Conservation (phyloP, 2,329 filamentous ascomycete genomes). For the Amauroascus verrucosus region DNA sequence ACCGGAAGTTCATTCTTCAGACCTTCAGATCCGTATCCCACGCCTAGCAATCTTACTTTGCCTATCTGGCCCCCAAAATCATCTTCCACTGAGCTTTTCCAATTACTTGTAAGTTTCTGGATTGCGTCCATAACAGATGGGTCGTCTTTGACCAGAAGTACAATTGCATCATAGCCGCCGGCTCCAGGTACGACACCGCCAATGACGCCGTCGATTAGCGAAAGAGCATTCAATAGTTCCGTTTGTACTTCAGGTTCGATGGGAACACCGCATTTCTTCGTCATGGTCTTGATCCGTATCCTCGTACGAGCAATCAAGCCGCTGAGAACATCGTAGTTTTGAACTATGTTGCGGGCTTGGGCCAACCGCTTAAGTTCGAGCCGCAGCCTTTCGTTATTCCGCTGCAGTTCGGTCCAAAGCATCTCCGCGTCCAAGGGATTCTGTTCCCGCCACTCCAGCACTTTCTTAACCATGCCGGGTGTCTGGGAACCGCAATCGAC, state of each 20-base stretch:
- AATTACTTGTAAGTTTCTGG: conserved; percentile 52
- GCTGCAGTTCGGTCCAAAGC: conserved; percentile 68
- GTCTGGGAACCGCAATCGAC: conserved; percentile 91
- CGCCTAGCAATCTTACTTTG: conserved; percentile 36
- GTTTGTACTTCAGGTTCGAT: conserved; percentile 87
- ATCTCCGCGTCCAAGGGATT: conserved; percentile 53
- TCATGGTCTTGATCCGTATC: conserved; percentile 64
- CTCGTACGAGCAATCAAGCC: conserved; percentile 44
- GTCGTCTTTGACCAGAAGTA: conserved; percentile 66
- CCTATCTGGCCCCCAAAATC: conserved; percentile 39
- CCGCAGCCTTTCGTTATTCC: conserved; percentile 61
- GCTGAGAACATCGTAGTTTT: conserved; percentile 45
- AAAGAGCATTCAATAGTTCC: conserved; percentile 66
- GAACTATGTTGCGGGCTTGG: conserved; percentile 33
- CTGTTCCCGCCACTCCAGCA: conserved; percentile 67
- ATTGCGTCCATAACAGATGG: conserved; percentile 52
- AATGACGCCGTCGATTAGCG: conserved; percentile 63
- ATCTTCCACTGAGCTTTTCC: conserved; percentile 45
- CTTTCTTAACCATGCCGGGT: conserved; percentile 88
- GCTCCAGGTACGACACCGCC: conserved; percentile 91
- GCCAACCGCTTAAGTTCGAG: conserved; percentile 48
- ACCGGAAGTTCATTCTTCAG: conserved; percentile 33
- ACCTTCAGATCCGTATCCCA: conserved; percentile 39
- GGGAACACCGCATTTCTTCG: conserved; percentile 60
- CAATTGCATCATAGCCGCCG: conserved; percentile 84